Percentiles rank a stretch among this genome's conserved stretches.
Evolutionary conservation across 169 alveolate genomes (phyloP).

Genomic region (Cystoisospora suis): DNA sequence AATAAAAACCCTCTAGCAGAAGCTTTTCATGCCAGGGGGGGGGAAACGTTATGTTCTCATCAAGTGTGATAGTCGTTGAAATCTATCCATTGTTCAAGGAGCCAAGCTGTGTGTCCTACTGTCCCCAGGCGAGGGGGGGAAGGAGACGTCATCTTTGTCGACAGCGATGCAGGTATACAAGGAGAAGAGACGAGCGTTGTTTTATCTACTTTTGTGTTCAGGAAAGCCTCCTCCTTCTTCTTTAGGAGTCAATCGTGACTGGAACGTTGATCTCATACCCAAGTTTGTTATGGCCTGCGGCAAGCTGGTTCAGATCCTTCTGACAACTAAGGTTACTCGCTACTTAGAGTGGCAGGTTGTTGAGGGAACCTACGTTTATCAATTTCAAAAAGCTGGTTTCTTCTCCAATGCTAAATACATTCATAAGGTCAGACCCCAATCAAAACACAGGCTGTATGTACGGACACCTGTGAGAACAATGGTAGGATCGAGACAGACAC

Average conservation of each 20-base stretch:
- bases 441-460: background rate
- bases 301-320: conserved; percentile 93
- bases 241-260: conserved; percentile 96
- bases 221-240: conserved; percentile 90
- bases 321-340: conserved; percentile 94
- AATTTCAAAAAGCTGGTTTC: conserved; percentile 94
- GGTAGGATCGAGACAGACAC: background rate
- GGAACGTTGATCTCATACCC: conserved; percentile 99
- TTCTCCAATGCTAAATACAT: conserved; percentile 92
- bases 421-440: conserved; percentile 80
- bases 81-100: too few species aligned
- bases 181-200: too few species aligned
- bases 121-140: too few species aligned
- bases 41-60: too few species aligned
- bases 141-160: too few species aligned
- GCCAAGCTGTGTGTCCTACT: too few species aligned
- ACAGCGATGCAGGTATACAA: too few species aligned
- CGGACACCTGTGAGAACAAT: background rate
- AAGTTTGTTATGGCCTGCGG: conserved; percentile 98
- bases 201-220: conserved; percentile 7
- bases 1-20: too few species aligned
- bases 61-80: too few species aligned
- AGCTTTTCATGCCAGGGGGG: too few species aligned
- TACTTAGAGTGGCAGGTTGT: conserved; percentile 96
- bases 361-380: conserved; percentile 92